Conservation (phyloP, 2,329 filamentous ascomycete species). For the Myriosclerotinia curreyana region DNA sequence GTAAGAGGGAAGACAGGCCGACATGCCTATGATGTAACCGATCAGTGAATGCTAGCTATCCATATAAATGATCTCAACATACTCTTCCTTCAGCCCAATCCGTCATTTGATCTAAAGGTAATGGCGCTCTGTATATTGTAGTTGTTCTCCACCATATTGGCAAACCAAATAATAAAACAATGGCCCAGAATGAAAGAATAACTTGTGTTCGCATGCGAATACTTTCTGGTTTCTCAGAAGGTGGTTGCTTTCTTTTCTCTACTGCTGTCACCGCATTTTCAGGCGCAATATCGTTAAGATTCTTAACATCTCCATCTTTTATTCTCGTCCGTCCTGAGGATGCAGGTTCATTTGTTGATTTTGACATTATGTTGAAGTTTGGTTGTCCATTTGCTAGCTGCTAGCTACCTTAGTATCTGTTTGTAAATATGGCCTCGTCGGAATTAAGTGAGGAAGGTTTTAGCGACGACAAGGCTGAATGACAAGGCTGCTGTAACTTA, state of each 20-base stretch:
- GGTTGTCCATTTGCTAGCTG: slow-evolving; percentile 13
- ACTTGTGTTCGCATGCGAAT: slow-evolving; percentile 69
- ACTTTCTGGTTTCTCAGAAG: slow-evolving; percentile 71
- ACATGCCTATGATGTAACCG: slow-evolving; percentile 61
- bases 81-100: slow-evolving; percentile 91
- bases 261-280: slow-evolving; percentile 32
- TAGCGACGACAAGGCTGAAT: slow-evolving; percentile 5
- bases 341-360: slow-evolving; percentile 25
- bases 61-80: slow-evolving; percentile 29
- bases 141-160: slow-evolving; percentile 98
- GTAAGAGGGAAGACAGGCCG: slow-evolving; percentile 83
- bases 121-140: slow-evolving; percentile 78
- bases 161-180: slow-evolving; percentile 78
- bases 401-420: not conserved
- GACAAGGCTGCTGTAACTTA: too few relatives aligned
- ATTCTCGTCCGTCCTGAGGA: slow-evolving; percentile 18
- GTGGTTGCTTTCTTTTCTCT: slow-evolving; percentile 46
- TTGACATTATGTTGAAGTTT: slow-evolving; percentile 28
- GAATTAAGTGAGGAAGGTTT: slow-evolving; percentile 3
- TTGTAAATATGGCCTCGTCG: not conserved
- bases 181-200: slow-evolving; percentile 84
- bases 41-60: slow-evolving; percentile 9
- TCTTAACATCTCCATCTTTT: slow-evolving; percentile 15
- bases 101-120: slow-evolving; percentile 84
- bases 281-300: slow-evolving; percentile 26